Evolutionary conservation across 768 basidiomycete species (phyloP).

Genomic region (Coprinellus aureogranulatus): DNA sequence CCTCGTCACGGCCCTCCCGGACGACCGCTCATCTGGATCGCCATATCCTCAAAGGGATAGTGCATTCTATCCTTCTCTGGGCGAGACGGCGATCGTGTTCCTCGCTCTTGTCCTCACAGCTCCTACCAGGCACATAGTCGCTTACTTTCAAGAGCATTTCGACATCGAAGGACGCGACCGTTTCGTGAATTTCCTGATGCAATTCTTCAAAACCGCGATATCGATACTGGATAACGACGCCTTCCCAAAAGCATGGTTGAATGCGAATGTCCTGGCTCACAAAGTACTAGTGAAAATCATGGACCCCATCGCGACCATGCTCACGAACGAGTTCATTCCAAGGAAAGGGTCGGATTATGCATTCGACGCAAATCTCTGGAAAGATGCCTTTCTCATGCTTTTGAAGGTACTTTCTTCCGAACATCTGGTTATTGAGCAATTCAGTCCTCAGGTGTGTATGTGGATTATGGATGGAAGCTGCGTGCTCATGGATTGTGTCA

Average conservation of each 20-base stretch:
- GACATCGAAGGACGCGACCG: slow-evolving; percentile 89
- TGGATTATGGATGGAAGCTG: not conserved
- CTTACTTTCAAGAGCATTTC: slow-evolving; percentile 74
- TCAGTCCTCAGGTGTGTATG: slow-evolving; percentile 75
- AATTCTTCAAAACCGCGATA: slow-evolving; percentile 76
- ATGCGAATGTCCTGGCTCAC: slow-evolving; percentile 85
- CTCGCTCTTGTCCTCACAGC: slow-evolving; percentile 79
- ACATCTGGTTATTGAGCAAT: slow-evolving; percentile 91
- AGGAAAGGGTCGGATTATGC: slow-evolving; percentile 54
- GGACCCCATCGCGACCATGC: slow-evolving; percentile 74
- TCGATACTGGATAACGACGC: slow-evolving; percentile 86
- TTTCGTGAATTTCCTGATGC: slow-evolving; percentile 64
- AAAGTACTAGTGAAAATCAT: slow-evolving; percentile 85
- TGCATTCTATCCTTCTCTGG: slow-evolving; percentile 71
- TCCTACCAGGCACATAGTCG: slow-evolving; percentile 70
- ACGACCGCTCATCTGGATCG: slow-evolving; percentile 7
- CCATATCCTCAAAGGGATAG: slow-evolving; percentile 38
- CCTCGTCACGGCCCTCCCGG: slow-evolving; percentile 44
- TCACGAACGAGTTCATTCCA: slow-evolving; percentile 82
- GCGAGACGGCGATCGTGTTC: slow-evolving; percentile 84
- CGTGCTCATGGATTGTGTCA: slow-evolving; percentile 27
- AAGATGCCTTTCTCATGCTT: slow-evolving; percentile 74
- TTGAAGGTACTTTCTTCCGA: slow-evolving; percentile 85
- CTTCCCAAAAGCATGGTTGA: slow-evolving; percentile 89
- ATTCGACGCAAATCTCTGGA: slow-evolving; percentile 81